These are phyloP conservation scores for Xylaria sp. DNA, from an alignment of 2,329 filamentous ascomycete genomes.

Conservation along the genomic window DNA sequence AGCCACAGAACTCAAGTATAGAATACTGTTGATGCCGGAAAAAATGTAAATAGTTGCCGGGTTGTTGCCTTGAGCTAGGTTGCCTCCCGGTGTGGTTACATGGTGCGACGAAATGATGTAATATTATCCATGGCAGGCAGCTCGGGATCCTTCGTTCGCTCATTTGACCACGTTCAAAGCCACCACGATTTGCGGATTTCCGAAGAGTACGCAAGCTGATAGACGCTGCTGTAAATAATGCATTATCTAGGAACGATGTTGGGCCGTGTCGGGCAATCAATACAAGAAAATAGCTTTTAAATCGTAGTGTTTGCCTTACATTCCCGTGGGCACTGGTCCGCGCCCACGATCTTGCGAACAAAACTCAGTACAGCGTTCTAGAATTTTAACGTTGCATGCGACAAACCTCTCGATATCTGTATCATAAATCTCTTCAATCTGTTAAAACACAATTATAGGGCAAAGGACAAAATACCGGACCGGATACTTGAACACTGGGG, in stretches of 20 bases:
- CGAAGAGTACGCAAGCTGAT: background rate
- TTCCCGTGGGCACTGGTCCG: background rate
- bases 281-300: background rate
- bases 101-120: background rate
- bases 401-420: background rate
- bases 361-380: background rate
- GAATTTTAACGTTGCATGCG: background rate
- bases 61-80: background rate
- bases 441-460: background rate
- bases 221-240: background rate
- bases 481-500: constrained; percentile 35
- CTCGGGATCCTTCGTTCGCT: background rate
- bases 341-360: background rate
- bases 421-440: background rate
- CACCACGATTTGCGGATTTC: background rate
- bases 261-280: background rate
- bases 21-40: background rate
- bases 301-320: background rate
- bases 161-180: background rate
- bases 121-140: background rate
- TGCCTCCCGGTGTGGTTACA: background rate
- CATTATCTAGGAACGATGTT: background rate
- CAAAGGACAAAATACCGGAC: background rate
- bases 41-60: background rate
- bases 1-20: background rate